These are phyloP conservation scores for Oryza glaberrima DNA, from an alignment of 176 grass and related monocot genomes.

Conservation along the genomic window DNA sequence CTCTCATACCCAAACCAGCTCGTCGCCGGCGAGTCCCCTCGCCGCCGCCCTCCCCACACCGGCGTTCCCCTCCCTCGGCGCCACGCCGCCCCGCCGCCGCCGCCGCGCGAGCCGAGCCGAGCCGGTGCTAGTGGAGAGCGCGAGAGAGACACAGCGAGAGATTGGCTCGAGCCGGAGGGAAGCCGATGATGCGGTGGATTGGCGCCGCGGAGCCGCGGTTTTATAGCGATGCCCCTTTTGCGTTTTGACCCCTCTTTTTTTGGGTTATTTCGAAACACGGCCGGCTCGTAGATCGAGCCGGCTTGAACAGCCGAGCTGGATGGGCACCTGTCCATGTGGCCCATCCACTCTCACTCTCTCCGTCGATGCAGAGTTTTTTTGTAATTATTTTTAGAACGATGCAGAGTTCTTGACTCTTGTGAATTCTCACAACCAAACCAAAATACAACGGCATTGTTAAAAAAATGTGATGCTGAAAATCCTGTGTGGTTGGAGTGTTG, in stretches of 20 bases:
- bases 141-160: neutral
- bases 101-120: slow-evolving; percentile 8
- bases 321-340: neutral
- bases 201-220: neutral
- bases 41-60: slow-evolving; percentile 49
- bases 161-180: neutral
- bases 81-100: slow-evolving; percentile 40
- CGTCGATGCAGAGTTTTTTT: neutral
- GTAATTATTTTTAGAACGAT: neutral
- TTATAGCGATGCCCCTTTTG: neutral
- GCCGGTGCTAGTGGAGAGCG: neutral
- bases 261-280: rapidly evolving
- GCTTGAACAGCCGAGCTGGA: neutral
- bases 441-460: too few relatives aligned
- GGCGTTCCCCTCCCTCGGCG: slow-evolving; percentile 38
- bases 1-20: slow-evolving; percentile 80
- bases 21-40: slow-evolving; percentile 42
- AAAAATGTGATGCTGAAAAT: too few relatives aligned
- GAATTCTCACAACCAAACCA: neutral
- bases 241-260: neutral
- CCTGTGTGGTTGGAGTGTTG: too few relatives aligned
- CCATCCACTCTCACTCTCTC: neutral
- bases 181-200: neutral
- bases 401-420: neutral
- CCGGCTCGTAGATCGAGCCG: neutral